phyloP scores from a whole-genome alignment of 148 eudicot genomes.

The Nepenthes mirabilis region DNA sequence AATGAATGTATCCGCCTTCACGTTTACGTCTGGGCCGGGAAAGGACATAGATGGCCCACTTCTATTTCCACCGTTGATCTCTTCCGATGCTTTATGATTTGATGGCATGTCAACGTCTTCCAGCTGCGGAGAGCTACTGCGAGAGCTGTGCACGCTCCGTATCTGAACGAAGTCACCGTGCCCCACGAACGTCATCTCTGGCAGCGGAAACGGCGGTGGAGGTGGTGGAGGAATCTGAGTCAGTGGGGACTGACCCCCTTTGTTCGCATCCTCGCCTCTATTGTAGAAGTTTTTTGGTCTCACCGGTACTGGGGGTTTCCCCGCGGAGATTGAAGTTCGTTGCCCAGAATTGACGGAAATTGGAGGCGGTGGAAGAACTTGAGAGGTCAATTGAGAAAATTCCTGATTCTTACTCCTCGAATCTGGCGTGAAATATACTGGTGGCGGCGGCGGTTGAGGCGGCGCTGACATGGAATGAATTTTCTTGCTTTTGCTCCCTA shows the following conservation, averaged over 20 bases:
- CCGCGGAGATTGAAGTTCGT: conserved; percentile 1
- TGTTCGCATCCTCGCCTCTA: conserved; percentile 7
- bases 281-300: conserved; percentile 16
- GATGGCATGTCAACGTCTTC: conserved; percentile 9
- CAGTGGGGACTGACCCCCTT: conserved; percentile 25
- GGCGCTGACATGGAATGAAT: conserved; percentile 29
- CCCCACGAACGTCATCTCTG: conserved; percentile 18
- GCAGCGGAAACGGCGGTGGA: conserved; percentile 33
- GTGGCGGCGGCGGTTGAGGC: conserved; percentile 31
- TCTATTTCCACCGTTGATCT: conserved; percentile 24
- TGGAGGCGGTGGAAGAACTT: conserved; percentile 13
- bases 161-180: conserved; percentile 27
- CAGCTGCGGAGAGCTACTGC: conserved; percentile 27
- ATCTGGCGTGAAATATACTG: conserved; percentile 15
- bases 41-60: conserved; percentile 17
- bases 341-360: conserved; percentile 3
- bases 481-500: conserved; percentile 35
- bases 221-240: conserved; percentile 25
- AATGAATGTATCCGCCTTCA: conserved; percentile 63
- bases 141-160: conserved; percentile 30
- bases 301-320: conserved; percentile 50
- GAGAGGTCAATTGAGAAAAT: not conserved
- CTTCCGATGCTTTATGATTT: not conserved
- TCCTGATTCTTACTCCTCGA: conserved; percentile 12
- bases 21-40: conserved; percentile 72